Evolutionary conservation across 768 basidiomycete genomes (phyloP).

Genomic region (Lanmaoa pseudosensibilis): DNA sequence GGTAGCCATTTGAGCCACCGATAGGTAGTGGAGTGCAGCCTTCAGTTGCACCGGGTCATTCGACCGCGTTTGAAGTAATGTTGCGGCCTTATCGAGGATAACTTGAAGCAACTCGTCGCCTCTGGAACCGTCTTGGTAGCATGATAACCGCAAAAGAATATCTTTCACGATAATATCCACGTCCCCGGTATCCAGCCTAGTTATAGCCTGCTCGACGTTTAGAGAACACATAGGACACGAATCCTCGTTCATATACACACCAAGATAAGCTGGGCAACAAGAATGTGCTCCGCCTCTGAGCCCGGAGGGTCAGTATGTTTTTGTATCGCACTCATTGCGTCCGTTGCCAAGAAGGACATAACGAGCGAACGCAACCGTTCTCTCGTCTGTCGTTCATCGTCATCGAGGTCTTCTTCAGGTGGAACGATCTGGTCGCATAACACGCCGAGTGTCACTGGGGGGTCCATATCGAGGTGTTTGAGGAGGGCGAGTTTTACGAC

Average conservation of each 20-base stretch:
- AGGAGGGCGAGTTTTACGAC: constrained; percentile 60
- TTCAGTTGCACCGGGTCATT: constrained; percentile 35
- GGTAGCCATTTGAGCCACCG: constrained; percentile 44
- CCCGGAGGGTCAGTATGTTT: constrained; percentile 43
- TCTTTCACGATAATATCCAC: constrained; percentile 51
- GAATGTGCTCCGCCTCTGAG: constrained; percentile 46
- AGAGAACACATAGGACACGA: constrained; percentile 1
- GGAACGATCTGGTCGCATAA: constrained; percentile 67
- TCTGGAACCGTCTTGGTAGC: constrained; percentile 38
- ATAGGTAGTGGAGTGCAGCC: constrained; percentile 44
- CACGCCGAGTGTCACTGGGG: constrained; percentile 59
- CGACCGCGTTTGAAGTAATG: constrained; percentile 33
- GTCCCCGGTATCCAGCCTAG: constrained; percentile 42
- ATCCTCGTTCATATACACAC: constrained; percentile 36
- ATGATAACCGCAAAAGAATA: constrained; percentile 50
- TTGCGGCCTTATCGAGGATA: constrained; percentile 39
- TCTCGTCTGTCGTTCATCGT: constrained; percentile 57
- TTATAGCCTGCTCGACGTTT: constrained; percentile 44
- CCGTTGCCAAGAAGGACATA: constrained; percentile 54
- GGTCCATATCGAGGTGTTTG: constrained; percentile 65
- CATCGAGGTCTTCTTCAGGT: constrained; percentile 49
- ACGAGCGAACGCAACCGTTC: constrained; percentile 60
- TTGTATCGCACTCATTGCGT: constrained; percentile 48
- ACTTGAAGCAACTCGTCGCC: constrained; percentile 42
- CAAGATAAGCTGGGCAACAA: constrained; percentile 49